Evolutionary conservation across 371 early-diverging fungal genomes (phyloP).

Genomic region (Rhizopus microsporus): DNA sequence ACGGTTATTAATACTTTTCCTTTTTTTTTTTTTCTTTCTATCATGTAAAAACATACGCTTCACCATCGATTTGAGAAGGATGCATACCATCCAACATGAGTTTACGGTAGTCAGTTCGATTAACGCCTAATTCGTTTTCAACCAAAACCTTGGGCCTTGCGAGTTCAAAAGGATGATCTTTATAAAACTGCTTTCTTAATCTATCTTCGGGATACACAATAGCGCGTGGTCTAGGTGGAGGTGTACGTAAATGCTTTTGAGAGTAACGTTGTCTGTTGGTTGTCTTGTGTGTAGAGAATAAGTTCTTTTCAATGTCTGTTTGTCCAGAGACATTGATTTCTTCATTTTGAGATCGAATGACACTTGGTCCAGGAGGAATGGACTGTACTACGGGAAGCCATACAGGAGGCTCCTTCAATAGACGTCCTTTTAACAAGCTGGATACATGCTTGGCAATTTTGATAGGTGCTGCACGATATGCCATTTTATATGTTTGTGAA

Average conservation of each 20-base stretch:
- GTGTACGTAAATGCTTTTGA: conserved; percentile 59
- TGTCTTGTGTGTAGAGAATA: conserved; percentile 28
- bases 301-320: conserved; percentile 34
- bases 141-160: conserved; percentile 66
- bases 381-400: conserved; percentile 65
- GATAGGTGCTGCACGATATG: conserved; percentile 40
- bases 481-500: conserved; percentile 27
- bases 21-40: neutral
- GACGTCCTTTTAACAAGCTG: conserved; percentile 53
- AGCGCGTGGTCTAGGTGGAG: conserved; percentile 57
- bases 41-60: conserved; percentile 54
- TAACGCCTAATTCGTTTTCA: conserved; percentile 52
- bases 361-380: conserved; percentile 65
- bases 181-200: conserved; percentile 80
- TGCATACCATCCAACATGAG: conserved; percentile 52
- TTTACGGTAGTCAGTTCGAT: conserved; percentile 50
- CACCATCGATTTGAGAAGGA: conserved; percentile 61
- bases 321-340: conserved; percentile 43
- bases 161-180: conserved; percentile 88
- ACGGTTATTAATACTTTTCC: conserved; percentile 2
- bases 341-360: conserved; percentile 57
- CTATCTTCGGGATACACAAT: conserved; percentile 90
- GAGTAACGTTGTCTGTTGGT: conserved; percentile 35
- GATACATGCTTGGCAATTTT: conserved; percentile 47
- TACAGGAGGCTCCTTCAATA: conserved; percentile 58